Percentiles rank a stretch among this genome's conserved stretches.
phyloP scores from a whole-genome alignment of 306 rosid species.

The Quercus bicolor region DNA sequence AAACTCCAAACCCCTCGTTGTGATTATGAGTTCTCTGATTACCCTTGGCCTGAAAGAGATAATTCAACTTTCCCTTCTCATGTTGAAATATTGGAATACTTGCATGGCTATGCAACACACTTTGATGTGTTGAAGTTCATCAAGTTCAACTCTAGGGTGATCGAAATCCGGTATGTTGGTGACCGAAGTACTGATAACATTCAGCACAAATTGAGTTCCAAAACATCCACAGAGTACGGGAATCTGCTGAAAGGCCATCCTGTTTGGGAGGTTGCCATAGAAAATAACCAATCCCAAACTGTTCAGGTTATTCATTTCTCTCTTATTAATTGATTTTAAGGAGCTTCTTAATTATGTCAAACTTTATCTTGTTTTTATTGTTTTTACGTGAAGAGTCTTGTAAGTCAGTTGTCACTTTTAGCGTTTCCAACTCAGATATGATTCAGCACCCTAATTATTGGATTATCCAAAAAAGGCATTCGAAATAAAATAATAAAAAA shows the following conservation, averaged over 20 bases:
- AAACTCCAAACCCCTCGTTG: constrained; percentile 61
- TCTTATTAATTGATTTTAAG: neutral
- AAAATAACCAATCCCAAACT: constrained; percentile 2
- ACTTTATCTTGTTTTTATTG: no score
- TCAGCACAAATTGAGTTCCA: no score
- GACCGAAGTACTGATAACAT: neutral
- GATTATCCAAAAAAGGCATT: no score
- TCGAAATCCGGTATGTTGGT: constrained; percentile 39
- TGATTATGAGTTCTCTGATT: constrained; percentile 59
- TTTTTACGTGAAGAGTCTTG: no score
- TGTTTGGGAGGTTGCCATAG: constrained; percentile 44
- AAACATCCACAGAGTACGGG: constrained; percentile 22
- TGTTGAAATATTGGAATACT: constrained; percentile 44
- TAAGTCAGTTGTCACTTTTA: no score
- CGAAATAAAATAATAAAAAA: no score
- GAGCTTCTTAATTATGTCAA: no score
- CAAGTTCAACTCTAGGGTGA: constrained; percentile 47
- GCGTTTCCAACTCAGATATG: no score
- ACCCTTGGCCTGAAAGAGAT: constrained; percentile 52
- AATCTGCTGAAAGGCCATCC: constrained; percentile 27
- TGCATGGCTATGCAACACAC: constrained; percentile 45
- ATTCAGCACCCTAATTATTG: no score
- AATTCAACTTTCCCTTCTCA: constrained; percentile 47
- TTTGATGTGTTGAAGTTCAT: constrained; percentile 44
- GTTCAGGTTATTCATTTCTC: constrained; percentile 29